phyloP scores from a whole-genome alignment of 2,329 filamentous ascomycete species.

The Penicillium sclerotiorum region DNA sequence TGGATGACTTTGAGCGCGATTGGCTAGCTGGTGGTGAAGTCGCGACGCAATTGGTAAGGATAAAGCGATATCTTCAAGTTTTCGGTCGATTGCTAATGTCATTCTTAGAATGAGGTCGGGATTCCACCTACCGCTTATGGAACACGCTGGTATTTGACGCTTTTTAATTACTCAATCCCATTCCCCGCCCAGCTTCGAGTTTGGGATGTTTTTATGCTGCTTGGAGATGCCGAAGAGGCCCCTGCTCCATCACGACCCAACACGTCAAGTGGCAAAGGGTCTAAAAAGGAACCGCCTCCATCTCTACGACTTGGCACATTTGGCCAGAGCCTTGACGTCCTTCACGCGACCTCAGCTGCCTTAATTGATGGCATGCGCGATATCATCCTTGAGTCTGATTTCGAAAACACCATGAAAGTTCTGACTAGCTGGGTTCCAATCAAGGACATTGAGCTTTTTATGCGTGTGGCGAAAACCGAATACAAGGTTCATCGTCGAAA shows the following conservation, averaged over 20 bases:
- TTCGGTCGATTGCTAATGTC: conserved; percentile 3
- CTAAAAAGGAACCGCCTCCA: conserved; percentile 20
- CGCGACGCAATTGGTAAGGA: conserved; percentile 74
- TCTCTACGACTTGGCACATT: conserved; percentile 43
- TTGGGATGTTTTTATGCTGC: conserved; percentile 96
- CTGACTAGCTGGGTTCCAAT: conserved; percentile 92
- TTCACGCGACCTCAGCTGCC: conserved; percentile 88
- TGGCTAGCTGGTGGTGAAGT: conserved; percentile 82
- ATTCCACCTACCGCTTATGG: conserved; percentile 93
- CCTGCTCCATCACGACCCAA: conserved; percentile 20
- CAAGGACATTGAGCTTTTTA: conserved; percentile 88
- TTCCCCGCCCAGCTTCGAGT: conserved; percentile 92
- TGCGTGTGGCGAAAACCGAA: conserved; percentile 85
- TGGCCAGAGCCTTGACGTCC: conserved; percentile 73
- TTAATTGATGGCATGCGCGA: conserved; percentile 88
- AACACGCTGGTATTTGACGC: conserved; percentile 93
- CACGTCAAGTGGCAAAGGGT: conserved; percentile 28
- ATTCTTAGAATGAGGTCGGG: conserved; percentile 66
- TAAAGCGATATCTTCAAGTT: not conserved
- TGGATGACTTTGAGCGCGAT: conserved; percentile 79
- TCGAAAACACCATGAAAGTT: conserved; percentile 97
- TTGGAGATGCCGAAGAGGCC: conserved; percentile 70
- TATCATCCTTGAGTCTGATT: conserved; percentile 87
- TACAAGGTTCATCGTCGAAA: conserved; percentile 70
- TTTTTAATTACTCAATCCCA: conserved; percentile 96